Base-by-base conservation (phyloP, 2,329 filamentous ascomycete genomes). In the Aspergillus pseudoterreus region DNA sequence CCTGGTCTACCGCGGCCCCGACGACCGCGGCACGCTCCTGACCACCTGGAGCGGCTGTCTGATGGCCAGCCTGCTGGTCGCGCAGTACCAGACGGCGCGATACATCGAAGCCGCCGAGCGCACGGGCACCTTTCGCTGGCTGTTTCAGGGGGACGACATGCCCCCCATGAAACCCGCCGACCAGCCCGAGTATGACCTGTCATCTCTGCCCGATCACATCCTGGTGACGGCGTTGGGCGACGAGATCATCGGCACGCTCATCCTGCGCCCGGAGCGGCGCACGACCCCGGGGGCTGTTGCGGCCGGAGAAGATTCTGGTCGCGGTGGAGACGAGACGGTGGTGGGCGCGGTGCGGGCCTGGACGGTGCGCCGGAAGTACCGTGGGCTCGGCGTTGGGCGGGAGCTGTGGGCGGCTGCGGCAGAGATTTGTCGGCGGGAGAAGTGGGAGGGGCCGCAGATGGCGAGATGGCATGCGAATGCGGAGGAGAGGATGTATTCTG, bases 391-490 rank as follows among this genome's bases (percentile, higher is more conserved):
- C 0, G 76, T 95, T 19, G 91, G 90, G 2, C 78, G 76, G 39
- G 85, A 84, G 30, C 71, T 96, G 62, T 75, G 96, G 45, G 81
- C 86, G 59, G 86, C 88, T 60, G 89, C 87, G 1, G 84, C 92
- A 2, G 78, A 79, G 51, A 68, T 86, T 49, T 86, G 87, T 54
- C 81, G 81, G 60, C 83, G 85, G 69, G 82, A 80, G 63, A 86
- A 86, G 52, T 88, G 88, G 39, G 81, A 81, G 52, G 84, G 83
- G 33, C 82, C 82, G 2, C 78, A 83, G 27, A 95, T 68, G 88
- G 87, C 6, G 74, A 78, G 47, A 83, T 88, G 57, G 22, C 90
- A 95, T 75, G 90, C 88, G 42, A 90, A 92, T 79, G 83, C 84
- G 1, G 22, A 22, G 57, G 72, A 72, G 12, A 73, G 74, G 52